Conservation (phyloP, 805 yeast genomes). For the Kodamaea restingae region DNA sequence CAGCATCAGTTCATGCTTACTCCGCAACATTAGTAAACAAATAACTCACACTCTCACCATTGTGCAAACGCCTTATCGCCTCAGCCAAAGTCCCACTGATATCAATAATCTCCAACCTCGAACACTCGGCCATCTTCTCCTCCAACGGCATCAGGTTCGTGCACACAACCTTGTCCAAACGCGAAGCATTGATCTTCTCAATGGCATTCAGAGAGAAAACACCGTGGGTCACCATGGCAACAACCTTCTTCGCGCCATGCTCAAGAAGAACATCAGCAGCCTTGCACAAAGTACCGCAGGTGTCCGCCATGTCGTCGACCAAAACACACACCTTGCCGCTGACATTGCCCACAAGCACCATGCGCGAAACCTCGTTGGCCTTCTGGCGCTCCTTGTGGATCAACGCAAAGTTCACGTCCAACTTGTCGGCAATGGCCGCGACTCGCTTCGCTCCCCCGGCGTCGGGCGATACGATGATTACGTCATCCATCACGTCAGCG, state of each 20-base stretch:
- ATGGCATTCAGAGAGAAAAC: slow-evolving; percentile 73
- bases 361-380: slow-evolving; percentile 78
- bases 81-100: slow-evolving; percentile 74
- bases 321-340: slow-evolving; percentile 68
- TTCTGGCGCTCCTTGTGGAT: slow-evolving; percentile 81
- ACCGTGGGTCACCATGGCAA: slow-evolving; percentile 83
- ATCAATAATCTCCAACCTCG: slow-evolving; percentile 65
- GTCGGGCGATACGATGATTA: slow-evolving; percentile 81
- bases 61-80: slow-evolving; percentile 80
- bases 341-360: slow-evolving; percentile 86
- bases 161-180: slow-evolving; percentile 66
- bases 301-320: slow-evolving; percentile 88
- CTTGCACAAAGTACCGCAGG: slow-evolving; percentile 81
- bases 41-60: slow-evolving; percentile 92
- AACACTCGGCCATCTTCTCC: slow-evolving; percentile 54
- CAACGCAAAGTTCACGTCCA: slow-evolving; percentile 77
- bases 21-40: slow-evolving; percentile 61
- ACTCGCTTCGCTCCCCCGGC: slow-evolving; percentile 91
- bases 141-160: slow-evolving; percentile 79
- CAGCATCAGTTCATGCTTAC: too few relatives aligned
- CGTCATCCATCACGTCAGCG: slow-evolving; percentile 42
- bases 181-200: slow-evolving; percentile 63
- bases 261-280: slow-evolving; percentile 73
- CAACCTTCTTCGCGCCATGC: slow-evolving; percentile 65
- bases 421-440: slow-evolving; percentile 76